Conservation (phyloP, 306 rosid genomes). For the Trifolium repens region DNA sequence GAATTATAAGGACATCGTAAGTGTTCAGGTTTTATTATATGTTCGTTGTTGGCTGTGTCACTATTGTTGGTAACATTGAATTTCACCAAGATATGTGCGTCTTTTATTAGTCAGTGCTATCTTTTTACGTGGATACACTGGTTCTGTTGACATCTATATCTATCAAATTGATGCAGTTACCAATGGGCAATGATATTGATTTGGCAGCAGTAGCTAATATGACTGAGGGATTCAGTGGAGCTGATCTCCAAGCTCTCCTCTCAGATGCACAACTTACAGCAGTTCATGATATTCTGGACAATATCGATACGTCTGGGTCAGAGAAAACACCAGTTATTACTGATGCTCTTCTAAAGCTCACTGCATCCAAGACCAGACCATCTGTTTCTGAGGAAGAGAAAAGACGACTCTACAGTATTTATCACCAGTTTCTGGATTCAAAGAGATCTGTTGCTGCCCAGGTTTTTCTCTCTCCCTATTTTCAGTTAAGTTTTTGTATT, state of each 20-base stretch:
- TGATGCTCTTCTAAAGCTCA: slow-evolving; percentile 64
- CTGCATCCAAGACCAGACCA: slow-evolving; percentile 76
- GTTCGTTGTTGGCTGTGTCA: background rate
- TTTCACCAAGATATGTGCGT: slow-evolving; percentile 3
- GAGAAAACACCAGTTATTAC: slow-evolving; percentile 70
- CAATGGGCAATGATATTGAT: slow-evolving; percentile 71
- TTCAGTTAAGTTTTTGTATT: too few relatives aligned
- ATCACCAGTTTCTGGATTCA: slow-evolving; percentile 77
- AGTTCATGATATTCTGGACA: slow-evolving; percentile 79
- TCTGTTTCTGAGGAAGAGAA: slow-evolving; percentile 89
- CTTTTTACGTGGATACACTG: slow-evolving; percentile 2
- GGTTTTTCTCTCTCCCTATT: slow-evolving; percentile 58
- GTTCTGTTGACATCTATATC: slow-evolving; percentile 28
- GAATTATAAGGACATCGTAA: background rate
- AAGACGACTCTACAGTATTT: slow-evolving; percentile 72
- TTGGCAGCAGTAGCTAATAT: slow-evolving; percentile 71
- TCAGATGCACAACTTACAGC: slow-evolving; percentile 98
- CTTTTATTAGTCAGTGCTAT: slow-evolving; percentile 7
- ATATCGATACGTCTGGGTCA: slow-evolving; percentile 41
- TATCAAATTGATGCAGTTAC: slow-evolving; percentile 60
- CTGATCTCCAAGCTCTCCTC: slow-evolving; percentile 96
- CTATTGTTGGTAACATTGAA: slow-evolving; percentile 9
- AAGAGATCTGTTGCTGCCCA: slow-evolving; percentile 82
- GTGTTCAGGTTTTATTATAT: background rate
- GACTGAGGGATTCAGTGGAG: slow-evolving; percentile 97